phyloP scores from a whole-genome alignment of 495 filamentous ascomycete genomes.

The Neohortaea acidophila region DNA sequence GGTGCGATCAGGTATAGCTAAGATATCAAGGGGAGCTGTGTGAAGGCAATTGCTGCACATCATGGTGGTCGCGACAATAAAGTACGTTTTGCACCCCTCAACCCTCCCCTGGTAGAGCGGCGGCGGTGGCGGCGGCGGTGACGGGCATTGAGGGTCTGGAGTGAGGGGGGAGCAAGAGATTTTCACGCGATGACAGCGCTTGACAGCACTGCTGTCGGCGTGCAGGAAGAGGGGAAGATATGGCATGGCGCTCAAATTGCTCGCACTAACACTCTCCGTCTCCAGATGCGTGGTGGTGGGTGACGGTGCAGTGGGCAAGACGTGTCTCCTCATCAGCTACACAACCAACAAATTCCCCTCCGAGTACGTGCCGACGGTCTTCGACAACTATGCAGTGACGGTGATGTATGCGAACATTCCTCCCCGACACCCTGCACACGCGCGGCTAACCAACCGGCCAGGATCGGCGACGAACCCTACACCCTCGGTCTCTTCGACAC shows the following conservation, averaged over 20 bases:
- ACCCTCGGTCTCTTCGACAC: conserved; percentile 97
- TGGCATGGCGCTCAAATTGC: background rate
- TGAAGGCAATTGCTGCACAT: conserved; percentile 27
- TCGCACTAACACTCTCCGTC: too few relatives aligned
- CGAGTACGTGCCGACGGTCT: conserved; percentile 98
- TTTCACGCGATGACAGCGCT: background rate
- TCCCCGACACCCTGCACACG: background rate
- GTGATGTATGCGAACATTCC: conserved; percentile 64
- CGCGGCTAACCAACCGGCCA: conserved; percentile 26
- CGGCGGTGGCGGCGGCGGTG: background rate
- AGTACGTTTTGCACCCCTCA: conserved; percentile 39
- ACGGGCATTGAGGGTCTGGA: background rate
- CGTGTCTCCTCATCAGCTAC: conserved; percentile 95
- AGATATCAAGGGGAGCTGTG: background rate
- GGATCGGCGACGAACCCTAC: conserved; percentile 98
- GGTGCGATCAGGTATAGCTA: too few relatives aligned
- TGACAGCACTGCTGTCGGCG: background rate
- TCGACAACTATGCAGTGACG: conserved; percentile 99
- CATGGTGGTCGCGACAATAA: conserved; percentile 76
- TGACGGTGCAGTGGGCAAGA: conserved; percentile 98
- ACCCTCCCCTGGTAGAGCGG: background rate
- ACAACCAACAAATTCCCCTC: conserved; percentile 99
- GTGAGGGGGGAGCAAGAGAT: background rate
- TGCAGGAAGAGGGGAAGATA: background rate
- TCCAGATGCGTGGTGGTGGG: conserved; percentile 91